These are phyloP conservation scores for Umbelopsis vinacea DNA, from an alignment of 192 early-diverging fungal species.

Conservation along the genomic window DNA sequence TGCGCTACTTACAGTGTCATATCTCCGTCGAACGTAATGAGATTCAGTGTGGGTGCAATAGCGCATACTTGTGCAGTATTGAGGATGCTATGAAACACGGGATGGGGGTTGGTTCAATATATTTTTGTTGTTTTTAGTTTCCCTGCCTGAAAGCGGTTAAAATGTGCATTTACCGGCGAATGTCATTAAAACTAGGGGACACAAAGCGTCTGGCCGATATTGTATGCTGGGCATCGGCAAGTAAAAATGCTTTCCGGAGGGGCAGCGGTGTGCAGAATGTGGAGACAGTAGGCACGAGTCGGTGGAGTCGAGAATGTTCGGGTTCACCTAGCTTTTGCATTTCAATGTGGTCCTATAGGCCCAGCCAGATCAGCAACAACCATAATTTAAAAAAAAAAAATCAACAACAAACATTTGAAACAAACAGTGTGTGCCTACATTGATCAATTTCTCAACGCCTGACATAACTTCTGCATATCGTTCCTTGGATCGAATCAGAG, in stretches of 20 bases:
- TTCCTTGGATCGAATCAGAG: constrained; percentile 61
- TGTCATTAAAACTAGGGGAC: constrained; percentile 92
- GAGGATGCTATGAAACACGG: constrained; percentile 59
- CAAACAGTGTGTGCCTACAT: constrained; percentile 44
- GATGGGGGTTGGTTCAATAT: neutral
- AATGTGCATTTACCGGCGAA: constrained; percentile 56
- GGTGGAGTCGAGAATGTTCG: constrained; percentile 76
- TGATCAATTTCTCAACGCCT: constrained; percentile 79
- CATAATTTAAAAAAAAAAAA: too few species aligned
- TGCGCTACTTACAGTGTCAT: constrained; percentile 80
- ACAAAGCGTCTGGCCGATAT: constrained; percentile 82
- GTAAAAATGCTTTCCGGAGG: constrained; percentile 70
- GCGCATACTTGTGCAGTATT: constrained; percentile 86
- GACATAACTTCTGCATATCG: constrained; percentile 82
- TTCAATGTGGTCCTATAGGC: constrained; percentile 49
- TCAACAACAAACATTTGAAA: neutral
- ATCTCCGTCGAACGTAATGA: constrained; percentile 95
- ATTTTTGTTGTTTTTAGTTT: neutral
- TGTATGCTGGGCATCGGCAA: constrained; percentile 65
- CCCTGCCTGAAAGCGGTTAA: neutral
- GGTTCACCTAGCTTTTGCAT: constrained; percentile 56
- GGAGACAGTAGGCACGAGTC: constrained; percentile 80
- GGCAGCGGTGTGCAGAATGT: constrained; percentile 87
- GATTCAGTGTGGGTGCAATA: constrained; percentile 66
- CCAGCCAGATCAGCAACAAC: constrained; percentile 18